Percentiles rank a stretch among this genome's conserved stretches.
Evolutionary conservation across 495 filamentous ascomycete genomes (phyloP).

Genomic region (Hypoxylon cercidicola): DNA sequence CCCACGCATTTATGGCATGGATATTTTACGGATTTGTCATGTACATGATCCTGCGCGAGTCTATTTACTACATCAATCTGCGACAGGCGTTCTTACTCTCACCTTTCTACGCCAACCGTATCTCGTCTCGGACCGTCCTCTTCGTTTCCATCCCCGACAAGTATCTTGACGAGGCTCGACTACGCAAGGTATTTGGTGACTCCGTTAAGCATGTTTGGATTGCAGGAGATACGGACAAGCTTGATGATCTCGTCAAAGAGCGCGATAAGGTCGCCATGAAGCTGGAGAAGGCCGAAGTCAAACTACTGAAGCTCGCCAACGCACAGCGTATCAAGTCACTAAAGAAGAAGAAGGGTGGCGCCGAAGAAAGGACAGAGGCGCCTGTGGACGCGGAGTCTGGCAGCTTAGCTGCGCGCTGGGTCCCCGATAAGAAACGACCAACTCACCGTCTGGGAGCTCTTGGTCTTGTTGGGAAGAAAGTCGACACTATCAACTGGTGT

Average conservation of each 20-base stretch:
- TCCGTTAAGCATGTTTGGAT: conserved; percentile 90
- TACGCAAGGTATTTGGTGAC: conserved; percentile 82
- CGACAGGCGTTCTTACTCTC: conserved; percentile 94
- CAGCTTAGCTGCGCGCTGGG: conserved; percentile 80
- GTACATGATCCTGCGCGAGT: conserved; percentile 88
- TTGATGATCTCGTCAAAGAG: conserved; percentile 86
- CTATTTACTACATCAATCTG: conserved; percentile 93
- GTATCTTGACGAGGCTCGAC: conserved; percentile 76
- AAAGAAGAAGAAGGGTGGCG: conserved; percentile 76
- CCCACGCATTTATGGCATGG: conserved; percentile 77
- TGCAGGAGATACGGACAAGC: conserved; percentile 77
- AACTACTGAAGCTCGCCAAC: conserved; percentile 86
- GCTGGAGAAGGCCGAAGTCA: conserved; percentile 89
- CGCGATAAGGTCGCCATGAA: conserved; percentile 85
- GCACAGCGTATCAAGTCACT: conserved; percentile 74
- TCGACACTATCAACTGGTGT: conserved; percentile 94
- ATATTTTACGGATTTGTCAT: conserved; percentile 88
- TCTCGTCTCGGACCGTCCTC: conserved; percentile 93
- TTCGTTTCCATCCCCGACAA: conserved; percentile 84
- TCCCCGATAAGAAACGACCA: conserved; percentile 83
- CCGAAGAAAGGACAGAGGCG: conserved; percentile 60
- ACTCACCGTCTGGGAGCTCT: conserved; percentile 83
- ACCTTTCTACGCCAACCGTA: conserved; percentile 84
- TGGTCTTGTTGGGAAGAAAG: conserved; percentile 86
- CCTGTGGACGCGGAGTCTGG: conserved; percentile 71